Evolutionary conservation across 192 early-diverging fungal species (phyloP).

Genomic region (Coemansia guatemalensis): DNA sequence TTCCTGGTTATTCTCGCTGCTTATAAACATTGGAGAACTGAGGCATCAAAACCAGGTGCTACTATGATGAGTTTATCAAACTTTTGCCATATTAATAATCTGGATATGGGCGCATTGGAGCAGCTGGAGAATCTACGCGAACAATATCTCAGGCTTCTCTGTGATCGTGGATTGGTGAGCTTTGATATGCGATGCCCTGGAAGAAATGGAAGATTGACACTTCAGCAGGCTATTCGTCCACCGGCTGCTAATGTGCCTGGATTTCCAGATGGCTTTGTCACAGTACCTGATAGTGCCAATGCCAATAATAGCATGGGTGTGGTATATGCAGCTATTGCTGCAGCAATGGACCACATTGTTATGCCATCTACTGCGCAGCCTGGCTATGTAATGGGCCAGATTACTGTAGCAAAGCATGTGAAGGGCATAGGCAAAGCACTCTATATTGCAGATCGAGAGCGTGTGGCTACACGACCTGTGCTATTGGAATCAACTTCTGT

Average conservation of each 20-base stretch:
- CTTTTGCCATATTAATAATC: conserved; percentile 12
- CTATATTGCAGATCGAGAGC: conserved; percentile 15
- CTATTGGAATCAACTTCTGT: conserved; percentile 4
- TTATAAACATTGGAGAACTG: conserved; percentile 24
- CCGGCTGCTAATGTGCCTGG: background rate
- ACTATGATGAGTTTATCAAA: background rate
- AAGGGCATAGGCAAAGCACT: conserved; percentile 18
- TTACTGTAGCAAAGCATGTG: conserved; percentile 7
- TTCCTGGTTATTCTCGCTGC: conserved; percentile 17
- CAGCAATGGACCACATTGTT: conserved; percentile 24
- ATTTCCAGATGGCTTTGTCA: conserved; percentile 5
- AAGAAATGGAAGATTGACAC: background rate
- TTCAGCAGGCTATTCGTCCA: background rate
- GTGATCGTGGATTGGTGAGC: conserved; percentile 11
- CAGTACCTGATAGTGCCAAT: conserved; percentile 14
- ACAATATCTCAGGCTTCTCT: conserved; percentile 24
- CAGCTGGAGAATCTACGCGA: conserved; percentile 34
- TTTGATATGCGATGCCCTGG: background rate
- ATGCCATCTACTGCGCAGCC: conserved; percentile 5
- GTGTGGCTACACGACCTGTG: conserved; percentile 15
- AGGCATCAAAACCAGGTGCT: background rate
- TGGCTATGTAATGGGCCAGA: conserved; percentile 16
- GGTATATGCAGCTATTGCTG: conserved; percentile 26
- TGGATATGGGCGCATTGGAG: conserved; percentile 23
- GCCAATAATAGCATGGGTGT: conserved; percentile 9